phyloP scores from a whole-genome alignment of 2,329 filamentous ascomycete genomes.

The Calonectria hongkongensis region DNA sequence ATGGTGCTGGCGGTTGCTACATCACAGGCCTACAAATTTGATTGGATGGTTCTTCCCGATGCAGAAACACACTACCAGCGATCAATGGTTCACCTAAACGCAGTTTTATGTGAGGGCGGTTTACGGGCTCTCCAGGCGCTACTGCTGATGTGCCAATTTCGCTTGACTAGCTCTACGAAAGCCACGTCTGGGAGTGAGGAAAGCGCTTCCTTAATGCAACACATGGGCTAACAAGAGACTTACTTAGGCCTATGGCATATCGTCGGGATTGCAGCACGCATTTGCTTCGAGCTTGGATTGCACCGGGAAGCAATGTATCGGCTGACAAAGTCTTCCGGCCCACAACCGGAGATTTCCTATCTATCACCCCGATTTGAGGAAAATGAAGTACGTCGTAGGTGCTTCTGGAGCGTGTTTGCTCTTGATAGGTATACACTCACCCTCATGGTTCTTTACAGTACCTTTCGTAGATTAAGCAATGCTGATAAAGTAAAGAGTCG shows the following conservation, averaged over 20 bases:
- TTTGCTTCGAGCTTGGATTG: slow-evolving; percentile 63
- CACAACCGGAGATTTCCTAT: slow-evolving; percentile 22
- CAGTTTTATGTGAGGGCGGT: slow-evolving; percentile 60
- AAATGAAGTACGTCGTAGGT: slow-evolving; percentile 61
- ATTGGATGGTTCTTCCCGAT: slow-evolving; percentile 65
- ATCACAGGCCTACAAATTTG: slow-evolving; percentile 64
- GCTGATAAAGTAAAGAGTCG: slow-evolving; percentile 44
- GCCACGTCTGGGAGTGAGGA: slow-evolving; percentile 52
- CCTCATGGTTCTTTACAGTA: background rate
- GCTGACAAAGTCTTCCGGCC: slow-evolving; percentile 53
- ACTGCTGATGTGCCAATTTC: slow-evolving; percentile 65
- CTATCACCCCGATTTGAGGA: slow-evolving; percentile 47
- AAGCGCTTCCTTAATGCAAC: background rate
- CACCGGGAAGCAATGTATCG: slow-evolving; percentile 58
- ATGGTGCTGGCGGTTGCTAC: slow-evolving; percentile 67
- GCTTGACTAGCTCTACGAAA: slow-evolving; percentile 63
- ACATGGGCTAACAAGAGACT: background rate
- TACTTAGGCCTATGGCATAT: slow-evolving; percentile 65
- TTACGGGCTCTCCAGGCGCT: slow-evolving; percentile 63
- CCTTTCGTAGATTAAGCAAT: background rate
- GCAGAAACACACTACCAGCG: slow-evolving; percentile 64
- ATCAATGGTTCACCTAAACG: slow-evolving; percentile 60
- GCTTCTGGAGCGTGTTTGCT: slow-evolving; percentile 66
- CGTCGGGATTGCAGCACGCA: slow-evolving; percentile 64
- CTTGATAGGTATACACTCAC: slow-evolving; percentile 59